These are phyloP conservation scores for Lathyrus sativus DNA, from an alignment of 306 rosid genomes.

Conservation along the genomic window DNA sequence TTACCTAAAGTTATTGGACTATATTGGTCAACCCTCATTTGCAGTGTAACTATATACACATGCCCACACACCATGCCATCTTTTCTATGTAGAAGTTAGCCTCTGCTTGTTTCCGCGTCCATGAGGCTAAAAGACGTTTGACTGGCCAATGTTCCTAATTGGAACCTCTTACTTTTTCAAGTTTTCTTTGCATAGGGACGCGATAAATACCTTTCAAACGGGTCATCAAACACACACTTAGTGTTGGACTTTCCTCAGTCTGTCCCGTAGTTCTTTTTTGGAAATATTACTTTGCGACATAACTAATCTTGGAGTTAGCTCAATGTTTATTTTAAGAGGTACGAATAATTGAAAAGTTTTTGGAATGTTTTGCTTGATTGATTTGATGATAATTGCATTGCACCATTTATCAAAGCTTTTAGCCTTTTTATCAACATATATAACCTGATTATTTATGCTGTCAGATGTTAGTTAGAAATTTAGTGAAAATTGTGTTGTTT, in stretches of 20 bases:
- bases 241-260: neutral
- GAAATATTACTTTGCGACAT: neutral
- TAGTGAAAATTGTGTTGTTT: neutral
- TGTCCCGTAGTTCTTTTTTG: neutral
- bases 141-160: too few species aligned
- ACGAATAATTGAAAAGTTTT: neutral
- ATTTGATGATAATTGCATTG: slow-evolving; percentile 3
- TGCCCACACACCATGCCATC: neutral
- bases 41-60: neutral
- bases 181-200: too few species aligned
- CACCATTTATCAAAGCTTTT: neutral
- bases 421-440: slow-evolving; percentile 6
- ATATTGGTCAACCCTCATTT: neutral
- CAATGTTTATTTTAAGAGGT: neutral
- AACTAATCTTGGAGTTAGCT: neutral
- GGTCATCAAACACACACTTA: neutral
- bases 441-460: neutral
- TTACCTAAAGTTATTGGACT: neutral
- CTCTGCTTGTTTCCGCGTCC: too few species aligned
- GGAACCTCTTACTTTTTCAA: too few species aligned
- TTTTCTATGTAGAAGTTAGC: neutral
- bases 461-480: neutral
- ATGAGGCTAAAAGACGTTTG: too few species aligned
- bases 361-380: neutral
- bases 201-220: too few species aligned